Percentiles rank a stretch among this genome's conserved stretches.
Evolutionary conservation across 352 stramenopile species (phyloP).

Genomic region (Globisporangium heterothallicum): DNA sequence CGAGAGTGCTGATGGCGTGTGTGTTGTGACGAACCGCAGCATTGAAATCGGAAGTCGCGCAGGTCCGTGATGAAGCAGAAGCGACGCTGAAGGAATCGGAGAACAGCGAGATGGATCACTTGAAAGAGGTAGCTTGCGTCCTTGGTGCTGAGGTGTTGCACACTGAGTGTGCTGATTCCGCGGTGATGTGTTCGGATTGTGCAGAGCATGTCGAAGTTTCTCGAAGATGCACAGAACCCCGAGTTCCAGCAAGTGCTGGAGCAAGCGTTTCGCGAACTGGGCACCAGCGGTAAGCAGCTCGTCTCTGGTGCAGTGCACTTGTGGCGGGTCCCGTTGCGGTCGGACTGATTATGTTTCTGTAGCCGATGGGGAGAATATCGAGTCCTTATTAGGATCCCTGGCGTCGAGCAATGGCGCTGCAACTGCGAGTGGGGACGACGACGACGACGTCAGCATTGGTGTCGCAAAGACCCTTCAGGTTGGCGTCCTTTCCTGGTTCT

Average conservation of each 20-base stretch:
- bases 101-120: constrained; percentile 48
- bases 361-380: constrained; percentile 63
- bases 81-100: constrained; percentile 39
- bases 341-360: constrained; percentile 4
- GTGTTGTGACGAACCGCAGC: background rate
- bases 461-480: constrained; percentile 85
- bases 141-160: background rate
- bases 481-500: too few species aligned
- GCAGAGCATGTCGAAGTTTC: constrained; percentile 82
- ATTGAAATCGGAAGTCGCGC: constrained; percentile 30
- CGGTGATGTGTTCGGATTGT: too few species aligned
- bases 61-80: constrained; percentile 37
- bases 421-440: constrained; percentile 23
- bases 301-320: background rate
- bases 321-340: background rate
- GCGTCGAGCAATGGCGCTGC: constrained; percentile 16
- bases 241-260: constrained; percentile 85
- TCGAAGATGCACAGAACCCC: constrained; percentile 81
- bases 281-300: constrained; percentile 41
- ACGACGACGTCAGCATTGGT: constrained; percentile 72
- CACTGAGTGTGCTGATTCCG: too few species aligned
- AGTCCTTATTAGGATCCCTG: constrained; percentile 63
- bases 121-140: constrained; percentile 46
- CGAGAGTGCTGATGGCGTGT: background rate
- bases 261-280: constrained; percentile 83